Percentiles rank a stretch among this genome's conserved stretches.
Conservation (phyloP, 2,329 filamentous ascomycete species). For the Cordyceps cateniannulata region DNA sequence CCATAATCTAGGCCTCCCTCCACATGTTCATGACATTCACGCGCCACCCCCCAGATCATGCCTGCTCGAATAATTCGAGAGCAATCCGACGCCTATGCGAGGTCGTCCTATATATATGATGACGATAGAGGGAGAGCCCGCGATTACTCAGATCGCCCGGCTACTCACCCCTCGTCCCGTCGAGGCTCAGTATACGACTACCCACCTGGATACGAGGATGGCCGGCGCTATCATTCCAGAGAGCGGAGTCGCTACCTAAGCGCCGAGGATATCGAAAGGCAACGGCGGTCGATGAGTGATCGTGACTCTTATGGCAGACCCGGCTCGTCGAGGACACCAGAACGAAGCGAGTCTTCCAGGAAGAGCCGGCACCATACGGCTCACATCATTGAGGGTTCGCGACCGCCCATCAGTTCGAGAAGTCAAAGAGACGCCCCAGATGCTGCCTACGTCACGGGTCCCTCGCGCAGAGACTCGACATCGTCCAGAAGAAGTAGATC, state of each 20-base stretch:
- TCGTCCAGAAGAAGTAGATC: conserved; percentile 17
- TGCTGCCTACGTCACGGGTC: neutral
- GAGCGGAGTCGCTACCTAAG: neutral
- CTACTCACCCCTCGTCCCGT: conserved; percentile 1
- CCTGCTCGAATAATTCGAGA: conserved; percentile 9
- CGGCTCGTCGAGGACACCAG: conserved; percentile 23
- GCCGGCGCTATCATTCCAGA: neutral
- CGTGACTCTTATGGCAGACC: conserved; percentile 22
- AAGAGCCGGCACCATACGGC: conserved; percentile 20
- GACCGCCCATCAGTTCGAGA: conserved; percentile 28
- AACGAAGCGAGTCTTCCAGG: conserved; percentile 25
- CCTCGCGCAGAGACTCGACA: conserved; percentile 7
- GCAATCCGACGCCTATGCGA: neutral
- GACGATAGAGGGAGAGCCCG: conserved; percentile 1
- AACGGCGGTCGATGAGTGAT: conserved; percentile 22
- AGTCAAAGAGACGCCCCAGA: neutral
- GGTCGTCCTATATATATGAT: conserved; percentile 4
- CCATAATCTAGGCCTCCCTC: neutral
- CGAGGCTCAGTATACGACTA: conserved; percentile 9
- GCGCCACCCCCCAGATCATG: neutral
- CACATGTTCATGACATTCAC: conserved; percentile 6
- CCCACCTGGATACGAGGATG: neutral
- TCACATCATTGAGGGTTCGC: conserved; percentile 27
- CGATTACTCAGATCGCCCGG: neutral
- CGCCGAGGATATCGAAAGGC: conserved; percentile 20